phyloP scores from a whole-genome alignment of 2,329 filamentous ascomycete genomes.

The Alternaria postmessia region DNA sequence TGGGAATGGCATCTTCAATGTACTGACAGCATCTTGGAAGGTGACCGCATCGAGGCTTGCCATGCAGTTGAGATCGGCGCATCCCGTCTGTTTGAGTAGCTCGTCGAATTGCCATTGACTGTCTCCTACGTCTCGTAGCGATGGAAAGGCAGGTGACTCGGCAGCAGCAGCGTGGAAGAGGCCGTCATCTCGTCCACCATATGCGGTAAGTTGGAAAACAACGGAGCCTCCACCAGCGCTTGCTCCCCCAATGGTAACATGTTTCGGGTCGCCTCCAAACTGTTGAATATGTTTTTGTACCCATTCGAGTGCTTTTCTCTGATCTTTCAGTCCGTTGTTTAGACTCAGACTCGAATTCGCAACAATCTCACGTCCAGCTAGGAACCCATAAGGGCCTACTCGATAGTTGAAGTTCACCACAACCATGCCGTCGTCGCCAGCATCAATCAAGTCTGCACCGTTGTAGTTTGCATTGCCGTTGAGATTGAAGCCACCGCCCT shows the following conservation, averaged over 20 bases:
- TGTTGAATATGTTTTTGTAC: conserved; percentile 47
- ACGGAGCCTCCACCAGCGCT: conserved; percentile 53
- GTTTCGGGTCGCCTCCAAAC: conserved; percentile 52
- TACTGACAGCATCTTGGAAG: conserved; percentile 50
- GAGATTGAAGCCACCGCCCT: conserved; percentile 50
- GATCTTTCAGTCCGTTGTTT: conserved; percentile 51
- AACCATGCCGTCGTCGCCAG: conserved; percentile 42
- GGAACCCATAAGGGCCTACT: conserved; percentile 52
- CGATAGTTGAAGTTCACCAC: conserved; percentile 54
- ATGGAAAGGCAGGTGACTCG: conserved; percentile 51
- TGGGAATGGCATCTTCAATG: conserved; percentile 50
- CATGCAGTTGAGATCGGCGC: conserved; percentile 52
- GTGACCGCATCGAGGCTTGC: conserved; percentile 44
- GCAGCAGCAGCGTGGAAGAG: conserved; percentile 48
- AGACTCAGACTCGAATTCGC: conserved; percentile 40
- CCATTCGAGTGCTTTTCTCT: conserved; percentile 48
- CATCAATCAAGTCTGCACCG: conserved; percentile 43
- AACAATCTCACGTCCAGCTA: conserved; percentile 43
- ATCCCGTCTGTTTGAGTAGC: conserved; percentile 46
- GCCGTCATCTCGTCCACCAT: conserved; percentile 47
- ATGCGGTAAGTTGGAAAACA: conserved; percentile 48
- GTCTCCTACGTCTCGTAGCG: conserved; percentile 48
- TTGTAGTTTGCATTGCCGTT: conserved; percentile 50
- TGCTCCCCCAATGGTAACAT: conserved; percentile 51
- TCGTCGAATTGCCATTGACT: conserved; percentile 55